Evolutionary conservation across 73 alveolate genomes (phyloP), one percentile per base, ranked within the genome.

Genomic region (Loxodes magnus): DNA sequence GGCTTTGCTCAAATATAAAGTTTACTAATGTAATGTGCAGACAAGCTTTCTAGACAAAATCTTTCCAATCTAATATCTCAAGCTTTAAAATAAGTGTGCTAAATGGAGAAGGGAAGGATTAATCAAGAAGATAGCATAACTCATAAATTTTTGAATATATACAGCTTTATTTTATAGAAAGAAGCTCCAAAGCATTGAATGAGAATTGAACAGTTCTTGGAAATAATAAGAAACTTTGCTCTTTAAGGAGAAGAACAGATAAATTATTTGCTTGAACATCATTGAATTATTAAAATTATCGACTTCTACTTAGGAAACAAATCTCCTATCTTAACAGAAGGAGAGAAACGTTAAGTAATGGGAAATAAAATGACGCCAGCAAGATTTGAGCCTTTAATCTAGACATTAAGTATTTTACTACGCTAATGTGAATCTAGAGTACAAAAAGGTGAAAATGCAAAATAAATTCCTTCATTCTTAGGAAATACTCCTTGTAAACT

Each of bases 121-220:
- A n/a, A n/a, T n/a, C n/a, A n/a, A n/a, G n/a, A n/a, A n/a, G n/a
- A n/a, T n/a, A n/a, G n/a, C n/a, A n/a, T n/a, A n/a, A n/a, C n/a
- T n/a, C n/a, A n/a, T n/a, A n/a, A n/a, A n/a, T n/a, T n/a, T n/a
- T n/a, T n/a, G n/a, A n/a, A n/a, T n/a, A n/a, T n/a, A n/a, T n/a
- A n/a, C n/a, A n/a, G n/a, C n/a, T n/a, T n/a, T n/a, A n/a, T n/a
- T n/a, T n/a, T n/a, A n/a, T n/a, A n/a, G n/a, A 75, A 56, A 28
- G 34, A 57, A 36, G 86, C 51, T 3, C 82, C 94, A 7, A 77
- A 77, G 66, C 68, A 58, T 38, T 82, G 94, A 90, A 41, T 78
- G 27, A 56, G 78, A 29, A 64, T 82, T 52, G 90, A 82, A 12
- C 65, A 70, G 10, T 68, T 70, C 70, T 63, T 74, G 53, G 60